phyloP scores from a whole-genome alignment of 1,139 yeast species.

The Candida tetrigidarum region DNA sequence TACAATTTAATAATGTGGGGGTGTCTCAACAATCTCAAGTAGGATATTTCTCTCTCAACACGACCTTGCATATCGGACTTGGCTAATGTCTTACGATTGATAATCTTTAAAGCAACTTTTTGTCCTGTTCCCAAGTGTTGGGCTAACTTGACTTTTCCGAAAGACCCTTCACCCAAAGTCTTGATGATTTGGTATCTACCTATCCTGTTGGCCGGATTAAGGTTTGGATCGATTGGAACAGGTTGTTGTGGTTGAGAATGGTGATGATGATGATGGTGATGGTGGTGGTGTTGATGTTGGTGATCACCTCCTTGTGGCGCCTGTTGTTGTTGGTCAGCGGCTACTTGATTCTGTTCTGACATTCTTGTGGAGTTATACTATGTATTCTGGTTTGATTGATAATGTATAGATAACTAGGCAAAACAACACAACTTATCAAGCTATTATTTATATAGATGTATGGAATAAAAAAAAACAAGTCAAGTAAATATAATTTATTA shows the following conservation, averaged over 20 bases:
- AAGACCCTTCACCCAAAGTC: conserved; percentile 96
- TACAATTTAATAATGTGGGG: not conserved
- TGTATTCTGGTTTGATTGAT: no score
- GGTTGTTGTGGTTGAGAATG: conserved; percentile 19
- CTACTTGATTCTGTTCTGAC: conserved; percentile 11
- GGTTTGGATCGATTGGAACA: conserved; percentile 31
- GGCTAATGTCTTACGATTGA: conserved; percentile 47
- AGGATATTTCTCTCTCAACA: not conserved
- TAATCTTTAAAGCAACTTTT: not conserved
- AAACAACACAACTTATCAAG: no score
- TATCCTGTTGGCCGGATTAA: conserved; percentile 55
- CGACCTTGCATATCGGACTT: not conserved
- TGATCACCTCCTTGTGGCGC: conserved; percentile 53
- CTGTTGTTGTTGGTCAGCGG: conserved; percentile 30
- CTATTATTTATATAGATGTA: no score
- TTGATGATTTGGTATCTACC: conserved; percentile 95
- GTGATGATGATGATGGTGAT: conserved; percentile 14
- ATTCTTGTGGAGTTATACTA: no score
- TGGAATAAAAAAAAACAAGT: no score
- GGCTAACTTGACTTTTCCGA: conserved; percentile 96
- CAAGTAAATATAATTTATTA: no score
- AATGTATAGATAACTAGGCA: no score
- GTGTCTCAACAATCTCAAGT: not conserved
- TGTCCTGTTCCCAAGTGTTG: conserved; percentile 93
- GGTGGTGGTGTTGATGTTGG: conserved; percentile 48